Base-by-base conservation (phyloP, 331 rosid species). In the Pyracantha coccinea region DNA sequence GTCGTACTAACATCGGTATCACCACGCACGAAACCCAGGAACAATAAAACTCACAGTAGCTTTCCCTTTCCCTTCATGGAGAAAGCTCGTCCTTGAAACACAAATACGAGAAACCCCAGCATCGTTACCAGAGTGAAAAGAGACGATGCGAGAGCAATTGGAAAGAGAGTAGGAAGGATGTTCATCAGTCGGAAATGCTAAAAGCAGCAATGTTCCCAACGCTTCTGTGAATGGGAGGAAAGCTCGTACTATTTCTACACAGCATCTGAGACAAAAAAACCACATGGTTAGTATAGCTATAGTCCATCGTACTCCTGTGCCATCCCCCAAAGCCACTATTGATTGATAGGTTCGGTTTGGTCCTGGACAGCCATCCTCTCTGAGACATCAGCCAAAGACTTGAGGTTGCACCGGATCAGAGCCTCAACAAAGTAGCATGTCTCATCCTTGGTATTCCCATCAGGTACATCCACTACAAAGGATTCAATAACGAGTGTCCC, bases 211-310 rank as follows among this genome's bases (percentile, higher is more conserved):
- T 65, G 72, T 79, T 81, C 83, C 89, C 93, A 90, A 87, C 86
- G 87, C 91, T 93, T 85, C 75, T 61, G 85, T 80, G 89, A 85
- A 80, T 70, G 86, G 85, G 76, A 85, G 94, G 87, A 84, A 77
- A 63, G 79, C 77, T 85, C 89, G 90, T 75, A 83, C 92, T 83
- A 80, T 77, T 85, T 83, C 89, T 86, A 85, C 85, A 87, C 66
- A 65, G 82, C 92, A 82, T 72, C 78, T 45, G 79, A 75, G 89
- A 83, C 75, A 72, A 77, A 82, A 83, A 75, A 77, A 79, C 86
- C 81, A 69, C 66, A 57, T 57, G 78, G 84, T 78, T 69, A 80
- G 29, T 72, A 72, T 80, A 75, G 75, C 80, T 78, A 72, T 75
- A 75, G 86, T 76, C 57, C 84, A 72, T 78, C 77, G 83, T 78